Evolutionary conservation across 768 basidiomycete genomes (phyloP), one percentile per base, ranked within the genome.

Genomic region (Chalciporus piperatus): DNA sequence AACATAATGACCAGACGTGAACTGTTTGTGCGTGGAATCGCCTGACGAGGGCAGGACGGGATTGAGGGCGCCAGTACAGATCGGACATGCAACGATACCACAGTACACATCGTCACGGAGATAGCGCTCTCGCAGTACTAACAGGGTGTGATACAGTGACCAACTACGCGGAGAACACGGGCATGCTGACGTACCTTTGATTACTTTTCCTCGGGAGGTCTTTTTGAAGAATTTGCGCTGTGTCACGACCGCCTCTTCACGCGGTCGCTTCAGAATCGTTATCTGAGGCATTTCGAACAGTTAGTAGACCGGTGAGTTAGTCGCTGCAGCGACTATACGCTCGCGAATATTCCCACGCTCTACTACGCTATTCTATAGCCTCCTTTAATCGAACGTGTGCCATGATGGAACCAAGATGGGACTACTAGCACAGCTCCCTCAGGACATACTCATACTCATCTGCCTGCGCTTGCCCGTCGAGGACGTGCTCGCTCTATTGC

Each of bases 211-310:
- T 59, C 83, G 75, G 0, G 90, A 88, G 0, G 97, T 98, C 72
- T 98, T 98, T 70, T 92, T 96, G 77, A 94, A 89, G 70, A 94
- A 98, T 66, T 92, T 96, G 54, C 89, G 85, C 60, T 92, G 92
- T 0, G 90, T 89, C 3, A 88, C 65, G 12, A 81, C 79, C 1
- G 85, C 87, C 64, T 92, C 91, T 5, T 81, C 75, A 39, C 76
- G 75, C 14, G 86, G 78, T 48, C 90, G 76, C 59, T 89, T 92
- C 19, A 83, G 73, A 35, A 92, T 85, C 4, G 82, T 83, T 32
- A 93, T 92, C 50, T 83, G 71, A 32, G 70, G 69, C 79, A 81
- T 81, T 14, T 46, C 11, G 41, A 41, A 3, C 28, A n/a, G 11
- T 13, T 3, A 27, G 27, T 25, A 25, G 25, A n/a, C n/a, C n/a